A percentile compares a stretch with the other conserved stretches of the same genome.
Conservation (phyloP, 1,284 basidiomycete species). For the Cryptococcus neoformans region DNA sequence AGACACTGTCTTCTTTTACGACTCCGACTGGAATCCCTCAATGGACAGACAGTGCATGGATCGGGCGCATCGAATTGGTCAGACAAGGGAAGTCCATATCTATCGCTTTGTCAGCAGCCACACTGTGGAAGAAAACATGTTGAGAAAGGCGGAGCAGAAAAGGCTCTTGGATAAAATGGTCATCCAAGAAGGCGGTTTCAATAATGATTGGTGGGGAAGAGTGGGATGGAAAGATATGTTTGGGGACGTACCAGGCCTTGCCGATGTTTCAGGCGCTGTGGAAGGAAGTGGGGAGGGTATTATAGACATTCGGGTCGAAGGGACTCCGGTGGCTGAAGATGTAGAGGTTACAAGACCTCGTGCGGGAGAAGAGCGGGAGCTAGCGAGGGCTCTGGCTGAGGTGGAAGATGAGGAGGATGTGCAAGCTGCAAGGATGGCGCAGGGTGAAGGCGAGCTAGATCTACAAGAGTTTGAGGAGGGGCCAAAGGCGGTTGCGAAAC, state of each 20-base stretch:
- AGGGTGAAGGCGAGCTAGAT: slow-evolving; percentile 75
- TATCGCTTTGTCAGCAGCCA: slow-evolving; percentile 82
- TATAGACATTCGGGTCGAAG: slow-evolving; percentile 31
- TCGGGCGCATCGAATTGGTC: slow-evolving; percentile 73
- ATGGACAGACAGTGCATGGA: slow-evolving; percentile 98
- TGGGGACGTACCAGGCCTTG: slow-evolving; percentile 45
- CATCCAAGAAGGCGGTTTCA: slow-evolving; percentile 89
- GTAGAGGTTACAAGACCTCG: slow-evolving; percentile 30
- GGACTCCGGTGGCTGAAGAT: slow-evolving; percentile 28
- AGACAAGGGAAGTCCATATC: slow-evolving; percentile 95
- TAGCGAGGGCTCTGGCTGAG: slow-evolving; percentile 69
- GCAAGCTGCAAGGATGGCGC: slow-evolving; percentile 72
- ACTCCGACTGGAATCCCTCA: slow-evolving; percentile 96
- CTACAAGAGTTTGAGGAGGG: slow-evolving; percentile 67
- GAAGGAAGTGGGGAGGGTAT: slow-evolving; percentile 30
- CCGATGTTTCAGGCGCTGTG: slow-evolving; percentile 15
- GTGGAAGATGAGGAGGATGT: slow-evolving; percentile 88
- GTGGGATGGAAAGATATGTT: slow-evolving; percentile 85
- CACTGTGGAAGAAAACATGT: slow-evolving; percentile 95
- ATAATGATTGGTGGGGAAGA: slow-evolving; percentile 54
- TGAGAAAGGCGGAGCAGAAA: slow-evolving; percentile 95
- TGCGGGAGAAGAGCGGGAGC: slow-evolving; percentile 47
- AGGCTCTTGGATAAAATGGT: slow-evolving; percentile 86
- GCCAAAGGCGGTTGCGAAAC: slow-evolving; percentile 15
- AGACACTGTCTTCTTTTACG: slow-evolving; percentile 88